phyloP scores from a whole-genome alignment of 2,329 filamentous ascomycete genomes.

The Daldinia sp. region DNA sequence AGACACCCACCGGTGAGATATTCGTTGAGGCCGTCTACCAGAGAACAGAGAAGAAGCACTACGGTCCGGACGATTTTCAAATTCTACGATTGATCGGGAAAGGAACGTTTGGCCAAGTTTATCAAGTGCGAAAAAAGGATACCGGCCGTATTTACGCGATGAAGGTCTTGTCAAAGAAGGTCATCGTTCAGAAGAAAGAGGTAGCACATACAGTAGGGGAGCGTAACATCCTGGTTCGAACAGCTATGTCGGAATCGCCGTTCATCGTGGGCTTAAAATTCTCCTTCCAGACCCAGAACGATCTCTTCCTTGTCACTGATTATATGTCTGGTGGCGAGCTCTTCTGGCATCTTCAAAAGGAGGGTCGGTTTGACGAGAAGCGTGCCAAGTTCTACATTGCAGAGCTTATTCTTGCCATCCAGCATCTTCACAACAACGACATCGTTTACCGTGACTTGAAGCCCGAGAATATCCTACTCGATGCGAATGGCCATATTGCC shows the following conservation, averaged over 20 bases:
- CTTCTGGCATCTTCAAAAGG: slow-evolving; percentile 98
- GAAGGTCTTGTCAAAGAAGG: slow-evolving; percentile 99
- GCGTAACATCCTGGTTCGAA: slow-evolving; percentile 95
- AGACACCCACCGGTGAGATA: slow-evolving; percentile 85
- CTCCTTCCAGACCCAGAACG: slow-evolving; percentile 96
- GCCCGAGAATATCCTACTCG: slow-evolving; percentile 95
- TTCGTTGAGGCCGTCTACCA: slow-evolving; percentile 88
- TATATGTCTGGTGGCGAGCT: slow-evolving; percentile 99
- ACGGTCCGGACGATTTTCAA: slow-evolving; percentile 94
- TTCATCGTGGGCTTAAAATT: slow-evolving; percentile 99
- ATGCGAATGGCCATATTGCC: slow-evolving; percentile 97
- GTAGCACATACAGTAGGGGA: slow-evolving; percentile 97
- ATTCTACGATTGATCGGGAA: slow-evolving; percentile 97
- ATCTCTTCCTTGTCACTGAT: slow-evolving; percentile 97
- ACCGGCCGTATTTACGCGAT: slow-evolving; percentile 97
- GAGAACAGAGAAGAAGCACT: slow-evolving; percentile 86
- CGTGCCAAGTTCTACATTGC: slow-evolving; percentile 99
- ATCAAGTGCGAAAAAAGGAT: slow-evolving; percentile 97
- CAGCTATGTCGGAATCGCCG: slow-evolving; percentile 92
- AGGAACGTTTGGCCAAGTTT: slow-evolving; percentile 97
- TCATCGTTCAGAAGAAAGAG: slow-evolving; percentile 99
- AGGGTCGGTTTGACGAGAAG: slow-evolving; percentile 92
- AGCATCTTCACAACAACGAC: slow-evolving; percentile 95
- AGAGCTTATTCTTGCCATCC: slow-evolving; percentile 91
- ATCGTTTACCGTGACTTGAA: slow-evolving; percentile 98